Conservation (phyloP, 129 eudicot species). For the Artemisia tridentata region DNA sequence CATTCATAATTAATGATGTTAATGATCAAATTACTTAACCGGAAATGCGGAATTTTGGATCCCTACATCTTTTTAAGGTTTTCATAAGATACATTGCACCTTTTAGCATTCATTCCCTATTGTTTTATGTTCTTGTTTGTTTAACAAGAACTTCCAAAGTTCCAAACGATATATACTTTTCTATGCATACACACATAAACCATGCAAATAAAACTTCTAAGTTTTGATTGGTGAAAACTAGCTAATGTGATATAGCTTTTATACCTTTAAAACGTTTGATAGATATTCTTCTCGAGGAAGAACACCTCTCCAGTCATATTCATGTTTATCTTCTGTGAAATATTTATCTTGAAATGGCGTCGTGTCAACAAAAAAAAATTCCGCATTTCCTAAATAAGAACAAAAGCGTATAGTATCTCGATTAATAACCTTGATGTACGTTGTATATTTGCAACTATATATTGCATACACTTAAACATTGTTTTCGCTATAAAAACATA, state of each 20-base stretch:
- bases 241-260: neutral
- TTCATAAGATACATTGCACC: too few relatives aligned
- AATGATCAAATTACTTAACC: too few relatives aligned
- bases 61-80: too few relatives aligned
- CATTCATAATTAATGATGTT: too few relatives aligned
- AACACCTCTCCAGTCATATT: slow-evolving; percentile 71
- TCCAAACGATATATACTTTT: too few relatives aligned
- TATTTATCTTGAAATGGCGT: slow-evolving; percentile 60
- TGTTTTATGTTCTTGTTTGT: too few relatives aligned
- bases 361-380: slow-evolving; percentile 67
- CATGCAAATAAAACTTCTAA: neutral
- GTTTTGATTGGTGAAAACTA: neutral
- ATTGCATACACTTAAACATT: neutral
- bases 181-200: too few relatives aligned
- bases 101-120: too few relatives aligned
- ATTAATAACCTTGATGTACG: neutral
- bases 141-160: too few relatives aligned
- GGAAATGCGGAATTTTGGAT: too few relatives aligned
- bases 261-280: slow-evolving; percentile 40
- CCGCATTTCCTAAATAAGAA: slow-evolving; percentile 43
- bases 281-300: slow-evolving; percentile 53
- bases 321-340: slow-evolving; percentile 34
- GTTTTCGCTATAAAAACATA: too few relatives aligned
- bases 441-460: neutral
- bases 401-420: neutral